Evolutionary conservation across 805 yeast species (phyloP).

Genomic region (Priceomyces carsonii): DNA sequence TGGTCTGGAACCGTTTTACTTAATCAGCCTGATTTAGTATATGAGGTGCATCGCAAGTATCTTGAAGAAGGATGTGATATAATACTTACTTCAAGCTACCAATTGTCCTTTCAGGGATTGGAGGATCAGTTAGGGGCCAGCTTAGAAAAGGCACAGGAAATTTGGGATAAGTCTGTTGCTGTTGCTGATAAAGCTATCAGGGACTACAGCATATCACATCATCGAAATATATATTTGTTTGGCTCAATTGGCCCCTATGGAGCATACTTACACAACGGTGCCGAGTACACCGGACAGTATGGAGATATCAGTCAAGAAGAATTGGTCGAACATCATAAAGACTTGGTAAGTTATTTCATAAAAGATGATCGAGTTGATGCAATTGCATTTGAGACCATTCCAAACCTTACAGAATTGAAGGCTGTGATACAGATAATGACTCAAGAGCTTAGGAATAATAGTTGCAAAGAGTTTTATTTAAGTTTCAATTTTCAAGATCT

Average conservation of each 20-base stretch:
- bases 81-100: slow-evolving; percentile 60
- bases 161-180: slow-evolving; percentile 26
- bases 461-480: slow-evolving; percentile 45
- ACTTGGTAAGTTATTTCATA: slow-evolving; percentile 37
- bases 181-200: slow-evolving; percentile 21
- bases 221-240: slow-evolving; percentile 33
- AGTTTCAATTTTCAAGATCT: slow-evolving; percentile 32
- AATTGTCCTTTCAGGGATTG: slow-evolving; percentile 49
- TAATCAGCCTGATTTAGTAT: slow-evolving; percentile 43
- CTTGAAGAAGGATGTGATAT: slow-evolving; percentile 55
- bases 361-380: slow-evolving; percentile 49
- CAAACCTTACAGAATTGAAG: slow-evolving; percentile 57
- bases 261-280: slow-evolving; percentile 63
- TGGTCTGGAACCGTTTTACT: slow-evolving; percentile 65
- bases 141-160: slow-evolving; percentile 13
- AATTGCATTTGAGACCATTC: slow-evolving; percentile 73
- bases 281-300: slow-evolving; percentile 75
- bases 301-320: slow-evolving; percentile 34
- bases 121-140: slow-evolving; percentile 17
- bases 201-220: not conserved
- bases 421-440: slow-evolving; percentile 45
- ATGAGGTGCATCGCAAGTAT: slow-evolving; percentile 51
- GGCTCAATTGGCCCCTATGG: slow-evolving; percentile 83
- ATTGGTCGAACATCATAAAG: slow-evolving; percentile 52
- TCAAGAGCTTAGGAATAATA: slow-evolving; percentile 8